Evolutionary conservation across 192 early-diverging fungal genomes (phyloP), one percentile per base, ranked within the genome.

Genomic region (Phlyctochytrium planicorne): DNA sequence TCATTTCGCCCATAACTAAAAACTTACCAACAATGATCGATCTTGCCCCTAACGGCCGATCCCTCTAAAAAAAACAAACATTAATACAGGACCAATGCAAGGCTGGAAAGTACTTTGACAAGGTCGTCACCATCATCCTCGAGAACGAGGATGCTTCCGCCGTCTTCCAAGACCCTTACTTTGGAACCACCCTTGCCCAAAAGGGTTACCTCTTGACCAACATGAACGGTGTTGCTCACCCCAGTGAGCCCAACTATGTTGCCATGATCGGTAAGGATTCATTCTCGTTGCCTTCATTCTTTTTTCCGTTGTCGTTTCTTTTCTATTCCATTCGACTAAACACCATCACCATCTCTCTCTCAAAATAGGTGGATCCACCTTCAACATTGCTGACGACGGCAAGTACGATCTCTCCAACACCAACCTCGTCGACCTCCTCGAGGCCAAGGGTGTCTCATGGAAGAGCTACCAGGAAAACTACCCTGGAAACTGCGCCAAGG

Each of bases 381-480:
- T n/a, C n/a, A n/a, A n/a, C 17, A 12, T 53, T 31, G 0, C 47
- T 52, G 63, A 57, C 55, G 55, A 57, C 6, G n/a, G n/a, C n/a
- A n/a, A n/a, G n/a, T n/a, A n/a, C n/a, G 1, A 24, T 27, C 23
- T 0, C 2, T 36, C 4, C 17, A 1, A 67, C 50, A 31, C 52
- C 1, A 59, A 62, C 16, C 14, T 71, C 1, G 30, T 65, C 3
- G 85, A 87, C 63, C 66, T 80, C 14, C 74, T 89, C 52, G 87
- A 89, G 57, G 66, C 75, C 30, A 73, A 68, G 35, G 74, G 80
- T 40, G 67, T 86, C 52, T 69, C 84, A 29, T 91, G 89, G 89
- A 86, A 81, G 60, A 63, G 75, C 25, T 91, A 91, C 77, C 72
- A 81, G 24, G 85, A 91, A 64, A 68, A 75, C 63, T 86, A 87